Base-by-base conservation (phyloP, 202 grass and related monocot genomes). In the Saccharum hybrid region DNA sequence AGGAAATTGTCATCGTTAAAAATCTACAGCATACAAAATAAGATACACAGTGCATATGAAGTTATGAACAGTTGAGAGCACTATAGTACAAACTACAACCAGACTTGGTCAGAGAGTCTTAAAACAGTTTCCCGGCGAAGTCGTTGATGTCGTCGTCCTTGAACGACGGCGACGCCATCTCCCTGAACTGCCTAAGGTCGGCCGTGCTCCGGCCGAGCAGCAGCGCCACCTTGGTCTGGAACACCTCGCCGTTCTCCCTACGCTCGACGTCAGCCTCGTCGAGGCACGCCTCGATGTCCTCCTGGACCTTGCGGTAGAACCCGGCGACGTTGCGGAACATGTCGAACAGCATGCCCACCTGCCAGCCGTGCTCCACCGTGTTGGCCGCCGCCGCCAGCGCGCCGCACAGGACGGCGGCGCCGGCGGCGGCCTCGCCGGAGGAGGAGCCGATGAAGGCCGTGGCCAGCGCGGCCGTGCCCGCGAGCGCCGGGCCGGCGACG, bases 311-410 rank as follows among this genome's bases (percentile, higher is more conserved):
- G 18, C 70, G 75, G 82, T 89, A 97, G 42, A 76, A 81, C 1
- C 94, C 91, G 2, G 84, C 79, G 31, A 63, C 57, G 82, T 93
- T 97, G 12, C 91, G 82, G 63, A 37, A 52, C 54, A 91, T 21
- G 79, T 97, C 94, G 78, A 93, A 97, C 56, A 97, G 80, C 91
- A 93, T 97, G 43, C 91, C 91, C 8, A 91, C 31, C 73, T 92
- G 94, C 56, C 83, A 65, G 9, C 82, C 90, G 49, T 93, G 90
- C 77, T 88, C 86, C 22, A 89, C 56, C 38, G 88, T 93, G 68
- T 90, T 92, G 57, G 57, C 85, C n/a, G 74, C 73, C 6, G 87
- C 74, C 23, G 91, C 89, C 26, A 92, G 72, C 14, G 82, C 78
- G 10, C 88, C 87, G 63, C 84, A 87, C 13, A 89, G 22, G 0